Evolutionary conservation across 2,329 filamentous ascomycete species (phyloP), one percentile per base, ranked within the genome.

Genomic region (Arthrobotrys pseudoclavata): DNA sequence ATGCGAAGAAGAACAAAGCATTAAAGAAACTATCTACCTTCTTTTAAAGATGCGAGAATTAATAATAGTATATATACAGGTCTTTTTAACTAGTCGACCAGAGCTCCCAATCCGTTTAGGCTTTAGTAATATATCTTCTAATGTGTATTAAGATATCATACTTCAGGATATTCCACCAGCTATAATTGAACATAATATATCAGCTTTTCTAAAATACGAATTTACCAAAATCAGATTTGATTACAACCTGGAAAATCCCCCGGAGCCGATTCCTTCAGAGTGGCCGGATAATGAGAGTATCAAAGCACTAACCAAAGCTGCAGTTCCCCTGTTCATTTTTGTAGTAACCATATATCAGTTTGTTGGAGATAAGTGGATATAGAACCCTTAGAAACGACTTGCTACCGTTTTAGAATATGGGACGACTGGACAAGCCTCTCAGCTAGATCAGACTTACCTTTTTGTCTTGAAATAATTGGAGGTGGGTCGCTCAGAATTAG

Each of bases 321-420:
- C 81, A 2, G 52, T 52, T 66, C 52, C 79, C 3, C 69, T 82
- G 31, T 83, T 83, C 70, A 82, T 82, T 53, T 82, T 79, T 75
- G 80, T 80, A 18, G 76, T 79, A 29, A 82, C 81, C 18, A 76
- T 79, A 7, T 83, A 80, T 76, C 81, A 79, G 10, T 82, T 82
- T 42, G 69, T 83, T 57, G 18, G 67, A 42, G 64, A 63, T 15
- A 34, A 5, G n/a, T 18, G 4, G n/a, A 12, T 20, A 4, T 42
- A 20, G 42, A 48, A 72, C 50, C 66, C 71, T 4, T 50, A 66
- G 26, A 53, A 64, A 67, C 52, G 62, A n/a, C 53, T 79, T 0
- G 22, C 9, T 15, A 52, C 57, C 13, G 34, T 72, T 20, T 60
- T 69, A 10, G 18, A 34, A 13, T 45, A 72, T 15, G 53, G 57